Evolutionary conservation across 169 alveolate genomes (phyloP).

Genomic region (Cryptosporidium ryanae): DNA sequence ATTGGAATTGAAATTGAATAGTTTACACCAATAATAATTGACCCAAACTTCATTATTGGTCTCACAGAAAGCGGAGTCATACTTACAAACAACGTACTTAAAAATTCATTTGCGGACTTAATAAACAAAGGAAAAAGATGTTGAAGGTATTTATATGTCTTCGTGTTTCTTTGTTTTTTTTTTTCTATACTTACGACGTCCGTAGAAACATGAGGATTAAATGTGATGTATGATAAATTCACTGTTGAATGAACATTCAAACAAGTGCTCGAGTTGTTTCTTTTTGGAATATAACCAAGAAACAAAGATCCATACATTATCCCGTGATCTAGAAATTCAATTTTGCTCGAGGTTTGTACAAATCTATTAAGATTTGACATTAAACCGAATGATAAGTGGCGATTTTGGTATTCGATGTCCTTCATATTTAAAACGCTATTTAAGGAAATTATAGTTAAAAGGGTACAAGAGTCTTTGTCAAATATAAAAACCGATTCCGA

Average conservation of each 20-base stretch:
- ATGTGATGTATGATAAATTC: conserved; percentile 25
- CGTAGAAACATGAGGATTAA: conserved; percentile 71
- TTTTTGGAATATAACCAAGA: conserved; percentile 19
- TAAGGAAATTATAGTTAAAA: conserved; percentile 21
- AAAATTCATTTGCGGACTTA: conserved; percentile 44
- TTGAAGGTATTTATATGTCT: conserved; percentile 44
- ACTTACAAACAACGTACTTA: conserved; percentile 15
- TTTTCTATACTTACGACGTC: conserved; percentile 61
- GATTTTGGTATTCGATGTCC: conserved; percentile 9
- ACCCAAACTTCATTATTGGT: conserved; percentile 44
- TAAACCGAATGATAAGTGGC: conserved; percentile 42
- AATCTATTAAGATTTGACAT: conserved; percentile 60
- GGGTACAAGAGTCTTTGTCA: conserved; percentile 22
- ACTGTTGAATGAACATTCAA: neutral
- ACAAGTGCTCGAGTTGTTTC: neutral
- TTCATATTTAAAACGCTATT: conserved; percentile 7
- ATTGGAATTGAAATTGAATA: conserved; percentile 59
- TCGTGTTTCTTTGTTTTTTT: conserved; percentile 44
- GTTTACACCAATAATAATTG: conserved; percentile 35
- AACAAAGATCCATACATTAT: conserved; percentile 53
- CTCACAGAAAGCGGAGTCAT: conserved; percentile 67
- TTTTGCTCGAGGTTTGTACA: conserved; percentile 6
- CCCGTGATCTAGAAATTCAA: conserved; percentile 66
- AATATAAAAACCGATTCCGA: conserved; percentile 20
- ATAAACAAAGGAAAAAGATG: conserved; percentile 66